A percentile compares a stretch with the other conserved stretches of the same genome.
phyloP scores from a whole-genome alignment of 176 grass and related monocot genomes.

The Calamus simplicifolius region DNA sequence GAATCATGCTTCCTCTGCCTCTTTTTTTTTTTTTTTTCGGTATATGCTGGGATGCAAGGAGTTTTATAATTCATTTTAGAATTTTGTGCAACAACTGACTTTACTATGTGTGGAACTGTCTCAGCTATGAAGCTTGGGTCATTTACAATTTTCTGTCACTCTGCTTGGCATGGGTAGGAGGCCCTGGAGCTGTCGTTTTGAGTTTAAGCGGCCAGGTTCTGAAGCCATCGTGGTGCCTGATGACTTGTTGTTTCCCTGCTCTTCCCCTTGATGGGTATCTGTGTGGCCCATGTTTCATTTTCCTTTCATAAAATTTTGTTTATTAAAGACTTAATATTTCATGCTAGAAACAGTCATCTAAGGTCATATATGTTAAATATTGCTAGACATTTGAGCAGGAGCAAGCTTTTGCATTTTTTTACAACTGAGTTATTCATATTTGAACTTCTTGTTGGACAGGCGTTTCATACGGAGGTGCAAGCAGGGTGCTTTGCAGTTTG shows the following conservation, averaged over 20 bases:
- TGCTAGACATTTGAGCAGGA: neutral
- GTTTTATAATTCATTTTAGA: neutral
- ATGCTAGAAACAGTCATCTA: no score
- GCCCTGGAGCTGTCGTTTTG: slow-evolving; percentile 70
- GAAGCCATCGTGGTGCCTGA: slow-evolving; percentile 83
- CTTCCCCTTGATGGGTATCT: slow-evolving; percentile 95
- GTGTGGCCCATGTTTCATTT: no score
- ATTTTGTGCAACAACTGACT: neutral
- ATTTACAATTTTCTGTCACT: slow-evolving; percentile 93
- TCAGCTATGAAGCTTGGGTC: slow-evolving; percentile 89
- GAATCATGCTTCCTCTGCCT: no score
- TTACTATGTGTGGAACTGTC: slow-evolving; percentile 10
- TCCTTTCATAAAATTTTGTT: no score
- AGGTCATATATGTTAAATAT: neutral
- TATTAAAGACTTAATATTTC: no score
- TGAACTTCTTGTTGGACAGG: slow-evolving; percentile 31
- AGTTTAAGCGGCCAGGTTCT: slow-evolving; percentile 69
- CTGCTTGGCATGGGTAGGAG: slow-evolving; percentile 92
- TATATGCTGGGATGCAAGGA: neutral
- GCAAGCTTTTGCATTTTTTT: neutral
- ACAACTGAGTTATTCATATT: no score
- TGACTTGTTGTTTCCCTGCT: slow-evolving; percentile 94
- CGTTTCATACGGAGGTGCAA: slow-evolving; percentile 97
- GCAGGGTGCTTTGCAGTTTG: slow-evolving; percentile 93
- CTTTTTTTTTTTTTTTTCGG: no score